phyloP scores from a whole-genome alignment of 2,329 filamentous ascomycete genomes.

The Exophiala dermatitidis region DNA sequence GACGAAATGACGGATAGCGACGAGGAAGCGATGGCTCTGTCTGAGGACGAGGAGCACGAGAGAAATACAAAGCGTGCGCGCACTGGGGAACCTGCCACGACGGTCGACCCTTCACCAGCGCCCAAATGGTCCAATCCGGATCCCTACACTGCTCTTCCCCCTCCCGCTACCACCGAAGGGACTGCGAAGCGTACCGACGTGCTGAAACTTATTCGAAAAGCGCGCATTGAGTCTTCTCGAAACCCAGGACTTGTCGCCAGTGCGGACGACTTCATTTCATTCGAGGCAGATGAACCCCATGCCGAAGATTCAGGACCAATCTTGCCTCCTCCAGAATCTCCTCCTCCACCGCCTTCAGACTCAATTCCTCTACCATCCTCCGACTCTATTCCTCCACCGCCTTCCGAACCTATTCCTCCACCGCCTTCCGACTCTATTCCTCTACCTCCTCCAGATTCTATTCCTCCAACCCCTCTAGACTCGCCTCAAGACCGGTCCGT shows the following conservation, averaged over 20 bases:
- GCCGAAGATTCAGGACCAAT: constrained; percentile 8
- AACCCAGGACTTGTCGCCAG: constrained; percentile 41
- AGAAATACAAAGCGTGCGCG: constrained; percentile 34
- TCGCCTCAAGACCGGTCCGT: constrained; percentile 4
- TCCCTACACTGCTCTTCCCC: constrained; percentile 81
- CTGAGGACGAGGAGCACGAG: constrained; percentile 32
- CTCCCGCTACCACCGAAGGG: constrained; percentile 56
- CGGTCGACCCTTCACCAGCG: constrained; percentile 24
- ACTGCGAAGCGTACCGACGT: constrained; percentile 74
- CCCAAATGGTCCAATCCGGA: constrained; percentile 96
- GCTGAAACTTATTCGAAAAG: constrained; percentile 85
- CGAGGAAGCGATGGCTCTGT: constrained; percentile 40
- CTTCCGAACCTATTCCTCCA: too few species aligned
- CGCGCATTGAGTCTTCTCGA: constrained; percentile 59
- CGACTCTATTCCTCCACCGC: too few species aligned
- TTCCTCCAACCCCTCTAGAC: background rate
- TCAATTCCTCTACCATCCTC: too few species aligned
- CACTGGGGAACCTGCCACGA: constrained; percentile 26
- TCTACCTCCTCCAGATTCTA: background rate
- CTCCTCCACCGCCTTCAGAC: background rate
- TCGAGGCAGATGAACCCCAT: constrained; percentile 51
- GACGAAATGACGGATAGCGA: constrained; percentile 41
- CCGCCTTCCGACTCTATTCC: too few species aligned
- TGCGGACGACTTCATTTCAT: constrained; percentile 73
- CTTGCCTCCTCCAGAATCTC: background rate